Evolutionary conservation across 2,329 filamentous ascomycete genomes (phyloP), one percentile per base, ranked within the genome.

Genomic region (Colletotrichum sp.): DNA sequence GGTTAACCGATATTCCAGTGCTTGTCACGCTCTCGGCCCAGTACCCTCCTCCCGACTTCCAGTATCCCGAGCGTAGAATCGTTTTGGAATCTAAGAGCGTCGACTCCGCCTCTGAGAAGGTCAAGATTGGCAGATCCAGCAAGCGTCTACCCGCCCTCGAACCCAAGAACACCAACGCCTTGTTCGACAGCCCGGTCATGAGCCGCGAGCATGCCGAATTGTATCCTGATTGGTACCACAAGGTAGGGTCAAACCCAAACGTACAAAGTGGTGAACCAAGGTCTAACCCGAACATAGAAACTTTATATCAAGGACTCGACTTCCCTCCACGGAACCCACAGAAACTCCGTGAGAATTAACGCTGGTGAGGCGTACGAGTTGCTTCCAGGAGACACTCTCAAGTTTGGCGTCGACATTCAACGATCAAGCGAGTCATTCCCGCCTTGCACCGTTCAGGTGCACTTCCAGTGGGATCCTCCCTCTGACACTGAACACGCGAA

Each of bases 181-280:
- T 89, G 88, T 93, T 95, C 75, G 90, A 95, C 78, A 93, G 91
- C 73, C 91, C 93, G 0, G 93, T 95, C 52, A 93, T 95, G 87
- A 95, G 93, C 26, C 88, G 94, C 59, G 82, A 90, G 15, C 94
- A 95, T 83, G 94, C 93, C 18, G 84, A 89, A 59, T 80, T 93
- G 6, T 78, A 80, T n/a, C 85, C 89, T 8, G 84, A 89, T 67
- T 79, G 86, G 10, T 81, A 87, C 3, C 79, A 82, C 9, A 86
- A 88, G 82, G 91, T 91, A 83, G 74, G 84, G 16, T 71, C 24
- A 59, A n/a, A 28, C 30, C 18, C 44, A n/a, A 52, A 21, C n/a
- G 44, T 18, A 21, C 49, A 34, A 8, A 63, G 13, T 15, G n/a
- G 18, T 21, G 30, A 12, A 15, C 24, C 8, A 24, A 21, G 7